A percentile compares a stretch with the other conserved stretches of the same genome.
Conservation (phyloP, 164 flowering plant species). For the Taxillus chinensis region DNA sequence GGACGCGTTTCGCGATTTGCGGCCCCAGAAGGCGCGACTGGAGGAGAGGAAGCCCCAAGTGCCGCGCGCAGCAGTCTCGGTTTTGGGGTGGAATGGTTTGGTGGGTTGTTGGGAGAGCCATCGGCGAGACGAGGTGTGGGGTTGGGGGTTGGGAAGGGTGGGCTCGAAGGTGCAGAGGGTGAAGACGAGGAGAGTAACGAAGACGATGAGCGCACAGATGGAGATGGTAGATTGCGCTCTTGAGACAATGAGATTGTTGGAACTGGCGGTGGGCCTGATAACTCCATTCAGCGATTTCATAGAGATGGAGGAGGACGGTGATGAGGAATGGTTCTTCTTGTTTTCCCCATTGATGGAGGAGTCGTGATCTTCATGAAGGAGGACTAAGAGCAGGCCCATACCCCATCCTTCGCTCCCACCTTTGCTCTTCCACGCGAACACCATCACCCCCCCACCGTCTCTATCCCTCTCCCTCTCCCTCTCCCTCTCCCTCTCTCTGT, state of each 20-base stretch:
- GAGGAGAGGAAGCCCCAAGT: background rate
- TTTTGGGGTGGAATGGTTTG: background rate
- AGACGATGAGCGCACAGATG: constrained; percentile 48
- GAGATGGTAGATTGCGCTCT: constrained; percentile 75
- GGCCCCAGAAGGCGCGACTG: background rate
- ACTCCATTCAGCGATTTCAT: constrained; percentile 2
- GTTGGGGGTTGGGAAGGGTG: constrained; percentile 9
- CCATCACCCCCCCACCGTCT: constrained; percentile 15
- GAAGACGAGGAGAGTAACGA: constrained; percentile 64
- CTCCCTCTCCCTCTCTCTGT: background rate
- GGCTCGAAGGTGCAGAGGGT: constrained; percentile 63
- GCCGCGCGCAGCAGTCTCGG: background rate
- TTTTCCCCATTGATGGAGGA: constrained; percentile 4
- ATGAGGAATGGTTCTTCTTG: constrained; percentile 14
- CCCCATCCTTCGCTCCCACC: constrained; percentile 24
- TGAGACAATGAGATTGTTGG: constrained; percentile 19
- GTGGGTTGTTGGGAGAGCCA: background rate
- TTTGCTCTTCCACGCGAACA: constrained; percentile 17
- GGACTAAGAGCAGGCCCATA: constrained; percentile 53
- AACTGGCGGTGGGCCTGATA: constrained; percentile 6
- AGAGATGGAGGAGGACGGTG: constrained; percentile 5
- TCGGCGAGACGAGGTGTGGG: constrained; percentile 21
- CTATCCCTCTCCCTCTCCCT: background rate
- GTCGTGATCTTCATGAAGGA: constrained; percentile 46
- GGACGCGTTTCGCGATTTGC: background rate